Evolutionary conservation across 2,329 filamentous ascomycete species (phyloP).

Genomic region (Claviceps capensis): DNA sequence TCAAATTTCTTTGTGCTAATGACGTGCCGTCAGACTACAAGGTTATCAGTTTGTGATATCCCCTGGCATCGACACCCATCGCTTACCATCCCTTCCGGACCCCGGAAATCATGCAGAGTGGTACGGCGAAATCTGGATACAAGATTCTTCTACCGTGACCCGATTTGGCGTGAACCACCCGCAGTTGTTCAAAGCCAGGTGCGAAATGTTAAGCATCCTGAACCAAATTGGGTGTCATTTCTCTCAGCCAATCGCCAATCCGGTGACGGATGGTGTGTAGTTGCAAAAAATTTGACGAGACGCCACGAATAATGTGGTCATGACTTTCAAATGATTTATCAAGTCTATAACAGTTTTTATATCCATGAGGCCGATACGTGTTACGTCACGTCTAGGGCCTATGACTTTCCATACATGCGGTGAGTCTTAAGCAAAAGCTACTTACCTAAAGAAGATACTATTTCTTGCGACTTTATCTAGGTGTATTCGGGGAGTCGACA

Average conservation of each 20-base stretch:
- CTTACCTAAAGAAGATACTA: too few species aligned
- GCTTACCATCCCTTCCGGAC: background rate
- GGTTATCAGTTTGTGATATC: background rate
- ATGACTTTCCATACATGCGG: too few species aligned
- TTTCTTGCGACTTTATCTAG: too few species aligned
- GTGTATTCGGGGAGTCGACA: too few species aligned
- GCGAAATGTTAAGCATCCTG: background rate
- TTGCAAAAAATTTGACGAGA: background rate
- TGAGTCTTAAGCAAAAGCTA: too few species aligned
- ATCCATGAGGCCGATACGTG: too few species aligned
- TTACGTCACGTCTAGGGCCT: too few species aligned
- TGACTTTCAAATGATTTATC: background rate
- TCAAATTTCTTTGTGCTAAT: background rate
- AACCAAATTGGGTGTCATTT: background rate
- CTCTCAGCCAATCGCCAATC: background rate
- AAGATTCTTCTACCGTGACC: background rate
- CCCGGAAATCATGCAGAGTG: background rate
- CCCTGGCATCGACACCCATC: background rate
- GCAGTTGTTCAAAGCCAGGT: background rate
- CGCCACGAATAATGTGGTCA: background rate
- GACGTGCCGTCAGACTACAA: background rate
- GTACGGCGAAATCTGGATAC: background rate
- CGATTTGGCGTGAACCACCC: background rate
- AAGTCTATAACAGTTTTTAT: background rate
- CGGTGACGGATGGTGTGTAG: background rate